Base-by-base conservation (phyloP, 441 rosid species). In the Bocquillonia castaneifolia region DNA sequence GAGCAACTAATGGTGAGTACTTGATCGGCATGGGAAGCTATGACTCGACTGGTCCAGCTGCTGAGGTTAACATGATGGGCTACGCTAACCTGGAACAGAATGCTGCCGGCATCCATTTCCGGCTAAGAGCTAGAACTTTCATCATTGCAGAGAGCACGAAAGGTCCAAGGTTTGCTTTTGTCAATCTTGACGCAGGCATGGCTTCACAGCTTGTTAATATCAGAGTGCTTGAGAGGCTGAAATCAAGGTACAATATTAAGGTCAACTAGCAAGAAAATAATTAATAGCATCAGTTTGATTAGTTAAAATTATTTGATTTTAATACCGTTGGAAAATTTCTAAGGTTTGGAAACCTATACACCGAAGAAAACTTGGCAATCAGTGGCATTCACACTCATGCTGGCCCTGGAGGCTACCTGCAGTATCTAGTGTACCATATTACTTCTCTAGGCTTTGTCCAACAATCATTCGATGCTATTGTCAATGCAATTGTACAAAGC, bases 111-210 rank as follows among this genome's bases (percentile, higher is more conserved):
- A 68, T 87, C 61, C 92, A 87, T 79, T 85, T 87, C 78, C 73
- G 89, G 54, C 75, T 87, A 18, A 74, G 90, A 72, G 87, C 87
- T 0, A 76, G 92, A 64, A 60, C 86, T 45, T 87, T 87, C 62
- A 67, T 87, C 9, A 83, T 82, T 48, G 88, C 85, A 0, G 85
- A 85, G 5, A 70, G 73, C 47, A 26, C 71, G 14, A 68, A 72
- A 7, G 82, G 86, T 23, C 31, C 82, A 32, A 76, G 86, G 68
- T 82, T 87, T 64, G 85, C 84, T 22, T 85, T 83, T 54, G 84
- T 87, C 25, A 87, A 87, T 68, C 89, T 83, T 29, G 88, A 85
- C n/a, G 85, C 87, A 0, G 82, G 89, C 42, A 87, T 82, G 92
- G 89, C 92, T 51, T 87, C 89, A 6, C 89, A 87, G 67, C 85